These are phyloP conservation scores for Paxillus involutus DNA, from an alignment of 768 basidiomycete species.

Conservation along the genomic window DNA sequence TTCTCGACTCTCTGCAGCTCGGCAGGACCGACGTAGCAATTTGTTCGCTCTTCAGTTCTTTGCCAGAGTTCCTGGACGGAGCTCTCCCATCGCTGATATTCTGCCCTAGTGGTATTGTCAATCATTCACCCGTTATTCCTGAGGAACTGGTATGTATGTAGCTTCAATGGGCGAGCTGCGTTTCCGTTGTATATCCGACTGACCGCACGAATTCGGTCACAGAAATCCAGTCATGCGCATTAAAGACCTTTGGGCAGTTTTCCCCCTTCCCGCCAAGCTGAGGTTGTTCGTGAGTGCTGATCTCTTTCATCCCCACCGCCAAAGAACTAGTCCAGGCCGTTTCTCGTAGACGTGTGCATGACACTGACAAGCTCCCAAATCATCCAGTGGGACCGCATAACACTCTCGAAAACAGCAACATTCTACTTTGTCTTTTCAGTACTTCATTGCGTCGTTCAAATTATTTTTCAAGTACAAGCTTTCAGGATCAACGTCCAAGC, in stretches of 20 bases:
- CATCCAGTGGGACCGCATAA: conserved; percentile 65
- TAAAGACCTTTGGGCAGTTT: conserved; percentile 37
- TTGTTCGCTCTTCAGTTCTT: conserved; percentile 9
- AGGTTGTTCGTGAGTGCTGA: conserved; percentile 47
- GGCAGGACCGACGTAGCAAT: conserved; percentile 37
- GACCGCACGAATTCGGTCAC: background rate
- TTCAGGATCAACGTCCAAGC: conserved; percentile 65
- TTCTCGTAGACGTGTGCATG: background rate
- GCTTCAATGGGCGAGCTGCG: background rate
- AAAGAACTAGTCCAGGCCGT: background rate
- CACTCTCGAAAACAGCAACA: conserved; percentile 63
- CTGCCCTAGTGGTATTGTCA: conserved; percentile 48
- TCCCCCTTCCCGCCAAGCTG: conserved; percentile 39
- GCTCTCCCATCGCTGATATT: conserved; percentile 17
- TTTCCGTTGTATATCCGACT: background rate
- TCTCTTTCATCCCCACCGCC: background rate
- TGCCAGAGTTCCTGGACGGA: conserved; percentile 22
- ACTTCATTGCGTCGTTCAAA: conserved; percentile 64
- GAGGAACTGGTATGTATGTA: conserved; percentile 2
- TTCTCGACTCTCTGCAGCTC: conserved; percentile 24
- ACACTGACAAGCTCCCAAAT: background rate
- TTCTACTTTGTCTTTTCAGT: conserved; percentile 69
- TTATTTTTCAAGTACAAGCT: conserved; percentile 66
- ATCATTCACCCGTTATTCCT: conserved; percentile 11
- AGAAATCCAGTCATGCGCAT: conserved; percentile 35